Base-by-base conservation (phyloP, 1,284 basidiomycete genomes). In the Malassezia psittaci region DNA sequence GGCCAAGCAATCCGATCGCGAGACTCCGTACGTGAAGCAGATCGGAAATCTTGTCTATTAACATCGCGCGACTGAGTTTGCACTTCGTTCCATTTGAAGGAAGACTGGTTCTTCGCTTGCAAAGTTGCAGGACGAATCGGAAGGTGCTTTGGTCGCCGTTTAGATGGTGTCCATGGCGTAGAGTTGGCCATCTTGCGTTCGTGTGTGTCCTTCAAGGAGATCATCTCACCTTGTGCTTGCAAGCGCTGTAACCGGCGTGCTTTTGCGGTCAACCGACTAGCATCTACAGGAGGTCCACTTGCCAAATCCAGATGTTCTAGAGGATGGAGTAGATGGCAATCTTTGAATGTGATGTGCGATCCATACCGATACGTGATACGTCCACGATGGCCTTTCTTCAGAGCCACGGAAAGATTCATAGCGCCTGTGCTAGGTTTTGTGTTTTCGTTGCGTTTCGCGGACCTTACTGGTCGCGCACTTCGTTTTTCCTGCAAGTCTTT, bases 231-330 rank as follows among this genome's bases (percentile, higher is more conserved):
- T 15, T 15, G 38, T 41, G 48, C 32, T 41, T 41, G 45, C 38
- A 36, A 32, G 24, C 32, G 35, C 46, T 48, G 45, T 21, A n/a
- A 10, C 2, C 18, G 38, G 13, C 34, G 46, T 21, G 34, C 38
- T 29, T 39, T 42, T 40, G 39, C 52, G 36, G 32, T 32, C 12
- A 36, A 41, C 19, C 29, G 19, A 3, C 74, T 71, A 0, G 73
- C 66, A 19, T 76, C 68, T 4, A 77, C 64, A 0, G 78, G 78
- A 7, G 76, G 76, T 1, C 79, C 78, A 24, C 72, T 59, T 2
- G 78, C 78, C 3, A 79, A 66, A 54, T 79, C 79, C 33, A 79
- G 75, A 52, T 77, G 76, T 53, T 78, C 78, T 54, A 76, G 75
- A 13, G 70, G 67, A 42, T 74, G 69, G 21, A 79, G 71, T 9